These are phyloP conservation scores for Exophiala mesophila DNA, from an alignment of 2,329 filamentous ascomycete species.

Conservation along the genomic window DNA sequence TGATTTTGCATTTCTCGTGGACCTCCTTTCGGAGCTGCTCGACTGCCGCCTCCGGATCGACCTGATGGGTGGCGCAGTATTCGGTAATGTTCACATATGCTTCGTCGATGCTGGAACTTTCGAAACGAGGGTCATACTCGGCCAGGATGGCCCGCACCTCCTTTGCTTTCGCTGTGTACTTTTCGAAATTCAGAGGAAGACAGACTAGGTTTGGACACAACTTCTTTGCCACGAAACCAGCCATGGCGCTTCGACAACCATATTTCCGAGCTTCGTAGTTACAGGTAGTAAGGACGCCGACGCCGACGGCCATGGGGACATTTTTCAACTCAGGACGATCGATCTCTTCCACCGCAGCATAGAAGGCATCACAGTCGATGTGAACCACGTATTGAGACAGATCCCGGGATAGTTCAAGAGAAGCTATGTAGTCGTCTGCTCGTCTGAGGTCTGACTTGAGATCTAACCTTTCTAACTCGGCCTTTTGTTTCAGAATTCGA, in stretches of 20 bases:
- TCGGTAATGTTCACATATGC: constrained; percentile 92
- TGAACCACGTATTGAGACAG: constrained; percentile 82
- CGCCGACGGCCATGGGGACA: constrained; percentile 86
- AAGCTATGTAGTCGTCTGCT: constrained; percentile 74
- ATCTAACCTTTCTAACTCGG: constrained; percentile 69
- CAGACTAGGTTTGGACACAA: constrained; percentile 81
- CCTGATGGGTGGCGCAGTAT: constrained; percentile 67
- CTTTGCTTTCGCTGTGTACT: constrained; percentile 84
- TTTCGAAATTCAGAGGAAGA: constrained; percentile 79
- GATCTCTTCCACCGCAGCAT: constrained; percentile 84
- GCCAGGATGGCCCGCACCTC: constrained; percentile 78
- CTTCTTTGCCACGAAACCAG: constrained; percentile 89
- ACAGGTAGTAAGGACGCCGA: constrained; percentile 64
- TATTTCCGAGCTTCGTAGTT: constrained; percentile 90
- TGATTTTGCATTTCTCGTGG: constrained; percentile 70
- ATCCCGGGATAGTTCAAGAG: constrained; percentile 74
- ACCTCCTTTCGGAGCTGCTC: constrained; percentile 73
- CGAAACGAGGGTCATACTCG: constrained; percentile 84
- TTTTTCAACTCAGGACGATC: constrained; percentile 78
- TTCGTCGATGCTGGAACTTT: constrained; percentile 92
- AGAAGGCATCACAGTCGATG: constrained; percentile 96
- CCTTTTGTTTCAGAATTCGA: constrained; percentile 69
- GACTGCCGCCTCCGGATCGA: constrained; percentile 68
- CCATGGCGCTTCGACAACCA: constrained; percentile 92
- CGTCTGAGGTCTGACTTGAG: constrained; percentile 66